Evolutionary conservation across 768 basidiomycete species (phyloP).

Genomic region (Lactarius indigo): DNA sequence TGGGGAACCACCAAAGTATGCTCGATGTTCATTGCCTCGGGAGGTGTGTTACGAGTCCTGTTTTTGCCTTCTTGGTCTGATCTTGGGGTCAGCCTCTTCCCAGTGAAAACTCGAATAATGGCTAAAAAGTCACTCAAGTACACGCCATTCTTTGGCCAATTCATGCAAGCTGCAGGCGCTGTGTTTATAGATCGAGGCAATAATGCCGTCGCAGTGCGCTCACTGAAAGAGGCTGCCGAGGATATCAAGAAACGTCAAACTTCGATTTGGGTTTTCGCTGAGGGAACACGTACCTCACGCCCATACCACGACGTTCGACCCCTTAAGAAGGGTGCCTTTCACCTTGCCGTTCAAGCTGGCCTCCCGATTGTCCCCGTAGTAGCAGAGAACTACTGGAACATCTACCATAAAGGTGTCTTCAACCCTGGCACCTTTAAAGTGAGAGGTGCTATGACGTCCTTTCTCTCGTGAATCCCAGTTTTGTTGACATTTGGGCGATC

Average conservation of each 20-base stretch:
- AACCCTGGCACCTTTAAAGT: conserved; percentile 74
- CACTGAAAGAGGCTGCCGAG: conserved; percentile 72
- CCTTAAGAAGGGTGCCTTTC: conserved; percentile 98
- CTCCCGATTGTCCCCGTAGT: conserved; percentile 92
- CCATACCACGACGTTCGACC: conserved; percentile 67
- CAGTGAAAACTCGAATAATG: conserved; percentile 80
- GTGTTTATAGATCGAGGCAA: conserved; percentile 91
- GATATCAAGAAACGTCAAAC: conserved; percentile 66
- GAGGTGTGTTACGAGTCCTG: conserved; percentile 47
- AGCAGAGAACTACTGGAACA: conserved; percentile 86
- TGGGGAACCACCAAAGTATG: conserved; percentile 94
- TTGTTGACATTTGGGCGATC: conserved; percentile 19
- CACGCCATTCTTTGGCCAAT: conserved; percentile 82
- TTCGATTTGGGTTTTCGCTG: conserved; percentile 93
- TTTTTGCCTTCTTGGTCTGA: conserved; percentile 8
- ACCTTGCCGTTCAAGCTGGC: conserved; percentile 86
- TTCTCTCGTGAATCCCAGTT: background rate
- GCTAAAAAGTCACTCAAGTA: conserved; percentile 88
- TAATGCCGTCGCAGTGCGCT: conserved; percentile 65
- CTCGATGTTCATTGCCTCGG: conserved; percentile 81
- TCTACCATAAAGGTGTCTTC: conserved; percentile 79
- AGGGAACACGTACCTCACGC: conserved; percentile 83
- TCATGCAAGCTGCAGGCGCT: conserved; percentile 84
- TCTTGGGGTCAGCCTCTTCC: conserved; percentile 50
- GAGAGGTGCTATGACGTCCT: conserved; percentile 53